Evolutionary conservation across 1,284 basidiomycete species (phyloP).

Genomic region (Ustilago trichophora): DNA sequence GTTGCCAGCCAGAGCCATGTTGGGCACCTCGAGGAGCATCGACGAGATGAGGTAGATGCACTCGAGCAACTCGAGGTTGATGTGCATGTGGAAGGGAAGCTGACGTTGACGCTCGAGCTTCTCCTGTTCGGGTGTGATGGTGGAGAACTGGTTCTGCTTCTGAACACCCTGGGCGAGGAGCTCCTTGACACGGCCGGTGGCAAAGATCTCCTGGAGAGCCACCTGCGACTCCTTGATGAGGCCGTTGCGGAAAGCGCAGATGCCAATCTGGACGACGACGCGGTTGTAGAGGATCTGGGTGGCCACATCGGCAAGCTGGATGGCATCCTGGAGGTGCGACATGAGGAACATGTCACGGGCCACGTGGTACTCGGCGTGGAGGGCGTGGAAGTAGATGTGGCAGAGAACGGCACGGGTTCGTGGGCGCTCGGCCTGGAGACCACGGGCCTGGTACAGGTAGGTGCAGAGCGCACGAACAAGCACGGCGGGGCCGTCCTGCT

Average conservation of each 20-base stretch:
- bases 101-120: slow-evolving; percentile 94
- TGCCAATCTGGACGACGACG: slow-evolving; percentile 93
- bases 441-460: slow-evolving; percentile 84
- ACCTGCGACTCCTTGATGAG: slow-evolving; percentile 93
- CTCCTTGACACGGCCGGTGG: slow-evolving; percentile 93
- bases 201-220: slow-evolving; percentile 93
- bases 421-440: slow-evolving; percentile 80
- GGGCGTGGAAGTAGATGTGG: slow-evolving; percentile 91
- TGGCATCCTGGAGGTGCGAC: slow-evolving; percentile 97
- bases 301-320: slow-evolving; percentile 92
- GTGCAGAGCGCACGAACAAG: slow-evolving; percentile 90
- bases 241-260: slow-evolving; percentile 94
- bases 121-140: slow-evolving; percentile 90
- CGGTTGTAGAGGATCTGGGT: slow-evolving; percentile 99
- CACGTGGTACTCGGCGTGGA: slow-evolving; percentile 95
- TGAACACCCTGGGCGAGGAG: slow-evolving; percentile 95
- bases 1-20: slow-evolving; percentile 91
- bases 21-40: slow-evolving; percentile 97
- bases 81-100: slow-evolving; percentile 99
- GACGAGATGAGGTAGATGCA: slow-evolving; percentile 96
- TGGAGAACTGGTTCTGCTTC: slow-evolving; percentile 80
- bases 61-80: slow-evolving; percentile 97
- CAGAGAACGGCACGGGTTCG: slow-evolving; percentile 96
- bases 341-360: slow-evolving; percentile 98
- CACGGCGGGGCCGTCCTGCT: slow-evolving; percentile 70